Evolutionary conservation across 441 rosid genomes (phyloP).

Genomic region (Eruca vesicaria): DNA sequence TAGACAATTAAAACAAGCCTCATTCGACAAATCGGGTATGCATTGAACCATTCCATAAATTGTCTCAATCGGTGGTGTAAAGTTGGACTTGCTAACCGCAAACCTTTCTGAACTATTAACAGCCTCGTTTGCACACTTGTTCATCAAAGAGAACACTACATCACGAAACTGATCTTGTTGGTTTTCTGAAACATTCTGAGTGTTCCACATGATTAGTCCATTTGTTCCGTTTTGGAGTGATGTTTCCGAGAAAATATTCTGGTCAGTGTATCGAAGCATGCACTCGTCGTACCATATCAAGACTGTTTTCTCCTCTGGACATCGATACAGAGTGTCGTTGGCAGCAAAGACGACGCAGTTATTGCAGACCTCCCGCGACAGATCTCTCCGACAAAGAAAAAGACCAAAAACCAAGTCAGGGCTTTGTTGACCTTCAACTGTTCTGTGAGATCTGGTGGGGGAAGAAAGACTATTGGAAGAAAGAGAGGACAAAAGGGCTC

Average conservation of each 20-base stretch:
- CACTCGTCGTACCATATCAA: background rate
- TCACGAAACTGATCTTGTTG: background rate
- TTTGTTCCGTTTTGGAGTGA: background rate
- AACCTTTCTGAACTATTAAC: background rate
- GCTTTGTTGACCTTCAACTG: background rate
- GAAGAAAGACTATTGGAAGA: background rate
- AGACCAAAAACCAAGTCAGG: background rate
- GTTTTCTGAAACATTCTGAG: background rate
- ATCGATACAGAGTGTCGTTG: background rate
- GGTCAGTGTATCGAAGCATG: background rate
- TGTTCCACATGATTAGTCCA: background rate
- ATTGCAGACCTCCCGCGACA: background rate
- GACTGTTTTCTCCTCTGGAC: background rate
- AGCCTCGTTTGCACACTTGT: background rate
- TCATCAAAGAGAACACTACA: background rate
- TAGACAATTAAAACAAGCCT: background rate
- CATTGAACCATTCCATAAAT: conserved; percentile 6
- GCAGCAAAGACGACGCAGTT: background rate
- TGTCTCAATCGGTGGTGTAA: background rate
- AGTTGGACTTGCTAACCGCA: background rate
- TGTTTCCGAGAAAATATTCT: background rate
- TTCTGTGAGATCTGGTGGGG: background rate
- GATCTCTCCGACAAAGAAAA: background rate
- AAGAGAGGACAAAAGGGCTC: background rate
- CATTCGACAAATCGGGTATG: conserved; percentile 4